A percentile compares a stretch with the other conserved stretches of the same genome.
phyloP scores from a whole-genome alignment of 2,329 filamentous ascomycete species.

The Penicillium sp. region DNA sequence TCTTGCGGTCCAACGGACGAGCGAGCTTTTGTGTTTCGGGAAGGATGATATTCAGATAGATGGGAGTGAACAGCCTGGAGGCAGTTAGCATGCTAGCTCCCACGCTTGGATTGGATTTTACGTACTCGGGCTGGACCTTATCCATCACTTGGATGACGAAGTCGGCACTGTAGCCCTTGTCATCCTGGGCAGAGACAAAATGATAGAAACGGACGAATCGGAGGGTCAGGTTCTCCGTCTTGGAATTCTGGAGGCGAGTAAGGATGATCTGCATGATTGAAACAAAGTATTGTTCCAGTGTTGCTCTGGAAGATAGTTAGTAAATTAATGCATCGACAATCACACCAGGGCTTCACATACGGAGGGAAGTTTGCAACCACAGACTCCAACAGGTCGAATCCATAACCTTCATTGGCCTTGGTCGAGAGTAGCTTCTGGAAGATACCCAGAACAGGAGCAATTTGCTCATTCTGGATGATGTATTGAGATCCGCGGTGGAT shows the following conservation, averaged over 20 bases:
- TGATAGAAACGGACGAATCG: slow-evolving; percentile 94
- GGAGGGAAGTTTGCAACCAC: slow-evolving; percentile 64
- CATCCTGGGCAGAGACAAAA: slow-evolving; percentile 68
- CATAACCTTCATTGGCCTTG: slow-evolving; percentile 76
- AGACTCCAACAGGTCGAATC: slow-evolving; percentile 81
- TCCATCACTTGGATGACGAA: slow-evolving; percentile 84
- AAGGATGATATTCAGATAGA: slow-evolving; percentile 81
- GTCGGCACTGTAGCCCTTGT: slow-evolving; percentile 79
- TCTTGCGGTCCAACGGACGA: slow-evolving; percentile 81
- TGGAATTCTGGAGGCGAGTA: slow-evolving; percentile 60
- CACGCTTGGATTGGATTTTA: slow-evolving; percentile 4
- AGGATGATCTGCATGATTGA: slow-evolving; percentile 75
- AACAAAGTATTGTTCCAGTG: slow-evolving; percentile 66
- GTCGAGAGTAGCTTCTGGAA: slow-evolving; percentile 80
- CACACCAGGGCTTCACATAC: too few relatives aligned
- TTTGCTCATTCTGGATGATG: slow-evolving; percentile 68
- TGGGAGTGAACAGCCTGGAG: slow-evolving; percentile 61
- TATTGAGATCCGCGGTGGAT: slow-evolving; percentile 65
- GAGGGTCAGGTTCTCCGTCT: slow-evolving; percentile 72
- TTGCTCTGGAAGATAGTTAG: slow-evolving; percentile 46
- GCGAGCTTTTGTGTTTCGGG: slow-evolving; percentile 81
- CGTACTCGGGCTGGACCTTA: slow-evolving; percentile 60
- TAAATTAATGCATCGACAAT: too few relatives aligned
- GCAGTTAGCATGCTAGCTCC: slow-evolving; percentile 15
- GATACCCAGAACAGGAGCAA: slow-evolving; percentile 80